Evolutionary conservation across 2,329 filamentous ascomycete species (phyloP).

Genomic region (Pezicula neosporulosa): DNA sequence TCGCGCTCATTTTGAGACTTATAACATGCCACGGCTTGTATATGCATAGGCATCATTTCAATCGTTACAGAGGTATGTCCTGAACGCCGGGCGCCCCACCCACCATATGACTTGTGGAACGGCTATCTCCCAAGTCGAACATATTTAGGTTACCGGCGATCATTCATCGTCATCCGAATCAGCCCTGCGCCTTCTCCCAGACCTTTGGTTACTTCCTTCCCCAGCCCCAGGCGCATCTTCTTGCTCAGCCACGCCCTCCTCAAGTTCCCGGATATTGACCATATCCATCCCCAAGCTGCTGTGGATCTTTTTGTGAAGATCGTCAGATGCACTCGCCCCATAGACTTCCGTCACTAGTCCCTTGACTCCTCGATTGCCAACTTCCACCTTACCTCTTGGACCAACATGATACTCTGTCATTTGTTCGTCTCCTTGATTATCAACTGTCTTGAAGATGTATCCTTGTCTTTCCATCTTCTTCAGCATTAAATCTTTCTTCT

Average conservation of each 20-base stretch:
- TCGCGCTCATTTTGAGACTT: no score
- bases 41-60: no score
- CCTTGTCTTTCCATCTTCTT: slow-evolving; percentile 75
- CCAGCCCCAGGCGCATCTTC: slow-evolving; percentile 15
- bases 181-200: slow-evolving; percentile 10
- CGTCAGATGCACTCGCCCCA: slow-evolving; percentile 43
- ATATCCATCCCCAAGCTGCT: slow-evolving; percentile 55
- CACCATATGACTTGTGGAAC: not conserved
- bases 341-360: slow-evolving; percentile 64
- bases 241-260: slow-evolving; percentile 12
- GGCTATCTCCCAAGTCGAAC: not conserved
- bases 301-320: slow-evolving; percentile 56
- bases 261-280: slow-evolving; percentile 4
- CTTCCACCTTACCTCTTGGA: slow-evolving; percentile 79
- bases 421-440: slow-evolving; percentile 70
- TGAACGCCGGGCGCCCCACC: not conserved
- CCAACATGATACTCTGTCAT: slow-evolving; percentile 80
- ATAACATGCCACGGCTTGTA: no score
- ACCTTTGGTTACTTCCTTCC: slow-evolving; percentile 18
- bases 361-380: slow-evolving; percentile 72
- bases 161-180: slow-evolving; percentile 11
- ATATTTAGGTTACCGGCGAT: not conserved
- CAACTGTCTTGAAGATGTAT: slow-evolving; percentile 74
- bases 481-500: slow-evolving; percentile 73
- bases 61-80: no score